These are phyloP conservation scores for Millerozyma miso DNA, from an alignment of 805 yeast genomes.

Conservation along the genomic window DNA sequence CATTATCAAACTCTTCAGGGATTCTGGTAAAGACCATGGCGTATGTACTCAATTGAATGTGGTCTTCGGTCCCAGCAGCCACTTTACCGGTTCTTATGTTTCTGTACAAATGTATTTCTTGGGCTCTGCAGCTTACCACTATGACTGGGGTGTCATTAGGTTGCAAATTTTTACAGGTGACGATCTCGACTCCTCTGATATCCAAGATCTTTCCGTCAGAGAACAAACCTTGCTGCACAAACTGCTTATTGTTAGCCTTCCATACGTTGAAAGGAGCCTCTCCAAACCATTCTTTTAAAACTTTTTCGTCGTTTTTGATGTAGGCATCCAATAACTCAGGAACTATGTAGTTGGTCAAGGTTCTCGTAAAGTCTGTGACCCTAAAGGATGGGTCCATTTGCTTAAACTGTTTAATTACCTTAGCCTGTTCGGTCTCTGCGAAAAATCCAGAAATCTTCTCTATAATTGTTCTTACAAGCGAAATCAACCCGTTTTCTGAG, in stretches of 20 bases:
- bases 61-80: slow-evolving; percentile 94
- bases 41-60: slow-evolving; percentile 87
- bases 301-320: slow-evolving; percentile 81
- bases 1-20: slow-evolving; percentile 86
- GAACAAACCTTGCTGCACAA: slow-evolving; percentile 84
- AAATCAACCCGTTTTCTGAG: slow-evolving; percentile 85
- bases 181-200: slow-evolving; percentile 90
- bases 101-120: slow-evolving; percentile 87
- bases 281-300: slow-evolving; percentile 84
- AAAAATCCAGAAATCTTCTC: slow-evolving; percentile 83
- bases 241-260: slow-evolving; percentile 88
- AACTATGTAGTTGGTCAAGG: slow-evolving; percentile 84
- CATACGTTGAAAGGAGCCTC: slow-evolving; percentile 97
- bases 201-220: slow-evolving; percentile 91
- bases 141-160: slow-evolving; percentile 91
- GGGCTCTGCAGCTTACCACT: slow-evolving; percentile 94
- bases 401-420: slow-evolving; percentile 81
- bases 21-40: slow-evolving; percentile 93
- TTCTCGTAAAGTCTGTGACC: slow-evolving; percentile 70
- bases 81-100: slow-evolving; percentile 89
- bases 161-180: slow-evolving; percentile 79
- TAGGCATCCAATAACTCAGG: slow-evolving; percentile 96
- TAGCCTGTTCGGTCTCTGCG: slow-evolving; percentile 94
- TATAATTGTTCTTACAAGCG: slow-evolving; percentile 71
- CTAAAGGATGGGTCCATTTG: slow-evolving; percentile 87